Base-by-base conservation (phyloP, 2,329 filamentous ascomycete species). In the Pseudogymnoascus sp. region DNA sequence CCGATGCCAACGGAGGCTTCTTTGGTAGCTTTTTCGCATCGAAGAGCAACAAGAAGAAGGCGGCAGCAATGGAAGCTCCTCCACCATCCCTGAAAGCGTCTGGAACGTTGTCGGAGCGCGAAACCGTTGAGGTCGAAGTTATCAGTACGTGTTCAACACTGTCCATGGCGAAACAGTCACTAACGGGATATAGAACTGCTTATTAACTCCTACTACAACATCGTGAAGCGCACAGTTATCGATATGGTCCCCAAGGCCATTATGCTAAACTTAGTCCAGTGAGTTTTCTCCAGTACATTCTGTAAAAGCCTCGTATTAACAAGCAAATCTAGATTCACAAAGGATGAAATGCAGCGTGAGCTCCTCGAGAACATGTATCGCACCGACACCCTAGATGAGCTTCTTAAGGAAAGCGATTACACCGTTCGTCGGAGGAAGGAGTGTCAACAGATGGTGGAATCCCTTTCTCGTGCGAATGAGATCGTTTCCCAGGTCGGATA, bases 231-330 rank as follows among this genome's bases (percentile, higher is more conserved):
- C 70, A 99, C 96, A 66, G 96, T 99, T 92, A 97, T 97, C 69
- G 95, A 99, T 74, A 99, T 99, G 95, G 95, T 99, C 5, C 95
- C 95, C 69, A 99, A 99, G 80, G 95, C 95, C 42, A 96, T 99
- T 74, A 99, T 99, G 95, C 84, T 97, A 69, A 97, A 85, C 71
- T 88, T 99, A 54, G 95, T 99, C 61, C 88, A 93, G 89, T 96
- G 86, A 75, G 91, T 87, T 18, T 14, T 42, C 42, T 2, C 6
- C 29, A 12, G 8, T 16, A 18, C 36, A 34, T 18, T 14, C 14
- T 21, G 3, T 60, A 18, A 16, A 59, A 47, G n/a, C 7, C 16
- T 37, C 60, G 16, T n/a, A 6, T 62, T 14, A 14, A 39, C 21
- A 62, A 47, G 31, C 66, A 71, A 66, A 71, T 62, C 61, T 69